Evolutionary conservation across 108 stramenopile species (phyloP).

Genomic region (Skeletonema grethae): DNA sequence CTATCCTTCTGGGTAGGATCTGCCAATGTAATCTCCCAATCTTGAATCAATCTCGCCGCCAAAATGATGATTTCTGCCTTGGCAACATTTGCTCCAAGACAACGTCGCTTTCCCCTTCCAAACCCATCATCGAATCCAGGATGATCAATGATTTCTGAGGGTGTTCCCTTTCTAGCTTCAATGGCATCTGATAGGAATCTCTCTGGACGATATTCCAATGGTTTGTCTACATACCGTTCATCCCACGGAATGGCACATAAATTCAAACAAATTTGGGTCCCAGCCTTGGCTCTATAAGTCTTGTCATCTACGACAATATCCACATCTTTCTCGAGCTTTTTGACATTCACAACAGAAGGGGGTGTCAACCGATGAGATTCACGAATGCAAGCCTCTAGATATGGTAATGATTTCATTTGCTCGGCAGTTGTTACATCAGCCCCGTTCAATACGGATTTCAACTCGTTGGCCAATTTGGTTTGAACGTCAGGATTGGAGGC

Average conservation of each 20-base stretch:
- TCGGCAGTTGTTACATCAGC: conserved; percentile 30
- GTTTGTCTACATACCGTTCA: conserved; percentile 19
- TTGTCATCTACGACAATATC: conserved; percentile 19
- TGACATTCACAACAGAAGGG: neutral
- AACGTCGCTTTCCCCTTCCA: conserved; percentile 36
- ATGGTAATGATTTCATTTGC: conserved; percentile 36
- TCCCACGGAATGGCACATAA: conserved; percentile 33
- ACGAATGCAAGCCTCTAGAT: conserved; percentile 35
- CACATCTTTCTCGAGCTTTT: conserved; percentile 21
- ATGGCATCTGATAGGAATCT: conserved; percentile 30
- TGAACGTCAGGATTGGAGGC: conserved; percentile 38
- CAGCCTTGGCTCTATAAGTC: conserved; percentile 14
- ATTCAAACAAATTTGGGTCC: conserved; percentile 17
- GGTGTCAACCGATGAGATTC: conserved; percentile 44
- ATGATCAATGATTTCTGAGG: conserved; percentile 40
- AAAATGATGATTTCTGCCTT: conserved; percentile 38
- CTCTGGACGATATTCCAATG: conserved; percentile 25
- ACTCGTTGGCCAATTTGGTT: conserved; percentile 27
- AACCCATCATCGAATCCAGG: conserved; percentile 35
- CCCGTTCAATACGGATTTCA: conserved; percentile 29
- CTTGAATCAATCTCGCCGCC: conserved; percentile 37
- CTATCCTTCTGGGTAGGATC: conserved; percentile 8
- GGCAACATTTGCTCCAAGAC: conserved; percentile 34
- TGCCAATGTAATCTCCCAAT: conserved; percentile 29
- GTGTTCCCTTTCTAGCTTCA: conserved; percentile 32